Evolutionary conservation across 2,329 filamentous ascomycete genomes (phyloP).

Genomic region (Aspergillus niger): DNA sequence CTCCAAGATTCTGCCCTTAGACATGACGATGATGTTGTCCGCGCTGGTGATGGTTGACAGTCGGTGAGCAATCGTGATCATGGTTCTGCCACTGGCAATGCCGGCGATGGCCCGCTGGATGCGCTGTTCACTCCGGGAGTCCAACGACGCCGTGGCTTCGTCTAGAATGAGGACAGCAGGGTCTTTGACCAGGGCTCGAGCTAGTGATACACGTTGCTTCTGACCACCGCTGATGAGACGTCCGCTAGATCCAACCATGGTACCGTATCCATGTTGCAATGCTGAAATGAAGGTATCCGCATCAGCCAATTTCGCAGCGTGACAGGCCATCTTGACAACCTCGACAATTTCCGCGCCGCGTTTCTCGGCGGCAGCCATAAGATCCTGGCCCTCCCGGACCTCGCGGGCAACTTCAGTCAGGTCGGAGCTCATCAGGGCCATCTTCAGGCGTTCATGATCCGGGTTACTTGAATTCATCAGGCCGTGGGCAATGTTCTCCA

Average conservation of each 20-base stretch:
- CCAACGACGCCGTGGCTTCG: slow-evolving; percentile 84
- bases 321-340: slow-evolving; percentile 53
- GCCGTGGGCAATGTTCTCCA: slow-evolving; percentile 69
- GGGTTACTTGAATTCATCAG: slow-evolving; percentile 45
- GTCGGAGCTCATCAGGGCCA: slow-evolving; percentile 50
- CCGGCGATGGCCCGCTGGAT: slow-evolving; percentile 80
- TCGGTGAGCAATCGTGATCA: slow-evolving; percentile 48
- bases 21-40: slow-evolving; percentile 50
- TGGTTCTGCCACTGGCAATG: slow-evolving; percentile 59
- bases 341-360: slow-evolving; percentile 51
- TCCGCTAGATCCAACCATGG: slow-evolving; percentile 79
- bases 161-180: slow-evolving; percentile 84
- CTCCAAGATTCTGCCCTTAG: slow-evolving; percentile 47
- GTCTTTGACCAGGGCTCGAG: slow-evolving; percentile 75
- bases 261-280: slow-evolving; percentile 79
- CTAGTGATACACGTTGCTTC: slow-evolving; percentile 87
- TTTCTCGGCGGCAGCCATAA: slow-evolving; percentile 48
- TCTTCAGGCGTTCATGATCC: slow-evolving; percentile 51
- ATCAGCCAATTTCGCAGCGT: slow-evolving; percentile 65
- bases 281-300: slow-evolving; percentile 66
- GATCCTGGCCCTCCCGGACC: slow-evolving; percentile 53
- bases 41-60: slow-evolving; percentile 48
- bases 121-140: slow-evolving; percentile 82
- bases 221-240: slow-evolving; percentile 86
- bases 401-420: slow-evolving; percentile 48